These are phyloP conservation scores for Elsinoe australis DNA, from an alignment of 2,329 filamentous ascomycete species.

Conservation along the genomic window DNA sequence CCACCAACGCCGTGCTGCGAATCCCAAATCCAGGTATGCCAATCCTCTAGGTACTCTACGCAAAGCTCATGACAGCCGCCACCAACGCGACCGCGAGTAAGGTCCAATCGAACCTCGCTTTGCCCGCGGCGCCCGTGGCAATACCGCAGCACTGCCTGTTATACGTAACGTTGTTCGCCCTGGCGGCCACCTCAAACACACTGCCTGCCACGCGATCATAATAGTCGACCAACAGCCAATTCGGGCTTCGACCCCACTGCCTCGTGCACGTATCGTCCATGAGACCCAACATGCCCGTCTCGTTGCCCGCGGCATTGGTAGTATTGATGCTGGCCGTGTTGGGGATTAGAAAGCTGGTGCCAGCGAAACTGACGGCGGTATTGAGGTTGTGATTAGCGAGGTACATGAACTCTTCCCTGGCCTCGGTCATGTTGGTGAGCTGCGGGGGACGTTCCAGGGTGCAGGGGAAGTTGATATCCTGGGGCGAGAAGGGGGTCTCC, in stretches of 20 bases:
- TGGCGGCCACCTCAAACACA: constrained; percentile 66
- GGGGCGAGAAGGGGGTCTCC: constrained; percentile 82
- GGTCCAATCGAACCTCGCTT: neutral
- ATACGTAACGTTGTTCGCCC: constrained; percentile 67
- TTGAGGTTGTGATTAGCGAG: constrained; percentile 91
- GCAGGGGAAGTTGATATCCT: constrained; percentile 65
- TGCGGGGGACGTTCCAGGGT: constrained; percentile 66
- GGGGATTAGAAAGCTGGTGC: constrained; percentile 59
- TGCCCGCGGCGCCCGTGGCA: neutral
- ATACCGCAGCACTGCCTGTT: constrained; percentile 50
- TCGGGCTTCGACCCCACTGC: constrained; percentile 58
- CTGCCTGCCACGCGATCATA: constrained; percentile 66
- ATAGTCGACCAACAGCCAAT: constrained; percentile 75
- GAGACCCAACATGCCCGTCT: constrained; percentile 58
- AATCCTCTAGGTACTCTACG: neutral
- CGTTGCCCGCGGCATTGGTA: constrained; percentile 58
- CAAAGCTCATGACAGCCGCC: neutral
- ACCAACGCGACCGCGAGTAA: neutral
- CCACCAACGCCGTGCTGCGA: constrained; percentile 6
- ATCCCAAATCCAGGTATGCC: too few relatives aligned
- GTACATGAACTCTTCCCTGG: constrained; percentile 56
- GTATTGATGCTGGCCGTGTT: constrained; percentile 61
- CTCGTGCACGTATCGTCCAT: constrained; percentile 56
- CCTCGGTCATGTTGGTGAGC: constrained; percentile 46
- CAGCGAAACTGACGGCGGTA: constrained; percentile 61